A percentile compares a stretch with the other conserved stretches of the same genome.
Conservation (phyloP, 768 basidiomycete species). For the Suillus occidentalis region DNA sequence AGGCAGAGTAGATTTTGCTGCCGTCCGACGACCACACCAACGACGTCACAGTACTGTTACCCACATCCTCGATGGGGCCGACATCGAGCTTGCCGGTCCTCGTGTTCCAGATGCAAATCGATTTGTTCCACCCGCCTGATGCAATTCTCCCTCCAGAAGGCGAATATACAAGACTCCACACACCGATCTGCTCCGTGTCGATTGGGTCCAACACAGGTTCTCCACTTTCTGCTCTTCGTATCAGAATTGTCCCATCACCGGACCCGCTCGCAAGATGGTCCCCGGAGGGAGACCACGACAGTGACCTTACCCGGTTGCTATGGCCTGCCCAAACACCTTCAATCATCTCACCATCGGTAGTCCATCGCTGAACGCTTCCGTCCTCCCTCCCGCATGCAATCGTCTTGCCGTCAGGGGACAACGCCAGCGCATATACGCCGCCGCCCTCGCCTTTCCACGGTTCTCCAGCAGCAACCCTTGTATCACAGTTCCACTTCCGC, state of each 20-base stretch:
- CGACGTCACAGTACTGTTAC: not conserved
- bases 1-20: not conserved
- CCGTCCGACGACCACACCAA: not conserved
- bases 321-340: not conserved
- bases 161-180: not conserved
- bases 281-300: not conserved
- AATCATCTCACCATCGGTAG: not conserved
- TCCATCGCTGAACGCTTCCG: not conserved
- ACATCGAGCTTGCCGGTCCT: not conserved
- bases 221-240: not conserved
- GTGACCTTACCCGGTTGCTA: not conserved
- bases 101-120: not conserved
- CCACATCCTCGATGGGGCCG: not conserved
- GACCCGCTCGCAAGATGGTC: not conserved
- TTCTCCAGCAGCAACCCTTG: not conserved
- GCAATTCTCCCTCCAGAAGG: not conserved
- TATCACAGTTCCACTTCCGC: not conserved
- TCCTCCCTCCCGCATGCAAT: not conserved
- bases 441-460: not conserved
- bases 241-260: not conserved
- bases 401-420: not conserved
- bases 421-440: not conserved
- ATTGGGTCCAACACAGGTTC: not conserved
- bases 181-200: not conserved
- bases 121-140: not conserved